These are phyloP conservation scores for Scutellaria baicalensis DNA, from an alignment of 257 asterid species.

Conservation along the genomic window DNA sequence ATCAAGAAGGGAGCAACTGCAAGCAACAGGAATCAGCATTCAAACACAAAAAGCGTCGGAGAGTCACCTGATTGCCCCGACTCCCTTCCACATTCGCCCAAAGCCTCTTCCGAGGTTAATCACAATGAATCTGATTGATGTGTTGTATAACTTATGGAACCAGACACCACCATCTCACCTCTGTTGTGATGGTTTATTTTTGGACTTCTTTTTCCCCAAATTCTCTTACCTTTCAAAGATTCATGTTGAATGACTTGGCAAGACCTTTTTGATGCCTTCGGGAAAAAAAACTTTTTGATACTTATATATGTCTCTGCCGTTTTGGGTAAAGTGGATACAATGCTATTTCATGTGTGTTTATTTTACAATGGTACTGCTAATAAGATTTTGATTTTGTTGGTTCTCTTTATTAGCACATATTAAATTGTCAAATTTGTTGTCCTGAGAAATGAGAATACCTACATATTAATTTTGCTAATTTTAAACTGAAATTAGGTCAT, in stretches of 20 bases:
- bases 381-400: background rate
- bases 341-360: background rate
- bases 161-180: background rate
- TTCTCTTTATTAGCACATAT: background rate
- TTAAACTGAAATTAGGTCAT: background rate
- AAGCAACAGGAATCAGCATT: slow-evolving; percentile 17
- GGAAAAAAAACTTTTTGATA: background rate
- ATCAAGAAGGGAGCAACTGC: slow-evolving; percentile 28
- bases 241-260: slow-evolving; percentile 4
- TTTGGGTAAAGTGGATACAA: background rate
- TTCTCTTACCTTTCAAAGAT: slow-evolving; percentile 9
- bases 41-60: slow-evolving; percentile 13
- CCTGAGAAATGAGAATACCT: too few species aligned
- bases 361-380: background rate
- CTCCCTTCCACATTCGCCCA: slow-evolving; percentile 27
- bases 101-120: slow-evolving; percentile 27
- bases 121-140: slow-evolving; percentile 31
- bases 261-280: slow-evolving; percentile 8
- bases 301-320: background rate
- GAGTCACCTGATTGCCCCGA: slow-evolving; percentile 28
- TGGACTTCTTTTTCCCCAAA: slow-evolving; percentile 1
- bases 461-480: background rate
- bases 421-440: background rate
- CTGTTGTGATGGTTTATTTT: slow-evolving; percentile 12
- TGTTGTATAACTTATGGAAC: background rate